Conservation (phyloP, 352 stramenopile genomes). For the Elongisporangium anandrum region DNA sequence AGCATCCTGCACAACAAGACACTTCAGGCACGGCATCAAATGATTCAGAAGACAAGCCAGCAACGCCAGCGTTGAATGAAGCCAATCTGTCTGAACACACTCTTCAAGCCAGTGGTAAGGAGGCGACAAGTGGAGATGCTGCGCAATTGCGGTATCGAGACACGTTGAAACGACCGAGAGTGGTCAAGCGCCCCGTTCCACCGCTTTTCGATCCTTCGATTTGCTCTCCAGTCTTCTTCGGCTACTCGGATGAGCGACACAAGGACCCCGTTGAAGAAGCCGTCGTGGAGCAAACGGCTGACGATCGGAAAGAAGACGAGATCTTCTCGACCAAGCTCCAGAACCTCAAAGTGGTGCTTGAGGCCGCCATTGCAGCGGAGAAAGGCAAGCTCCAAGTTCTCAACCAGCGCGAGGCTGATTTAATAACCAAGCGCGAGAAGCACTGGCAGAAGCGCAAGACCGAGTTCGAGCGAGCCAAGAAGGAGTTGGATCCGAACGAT, state of each 20-base stretch:
- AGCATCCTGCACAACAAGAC: background rate
- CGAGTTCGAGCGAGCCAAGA: slow-evolving; percentile 62
- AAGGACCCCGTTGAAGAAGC: slow-evolving; percentile 31
- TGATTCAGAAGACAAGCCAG: background rate
- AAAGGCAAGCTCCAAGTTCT: slow-evolving; percentile 55
- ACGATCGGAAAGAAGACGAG: slow-evolving; percentile 26
- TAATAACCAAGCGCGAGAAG: slow-evolving; percentile 45
- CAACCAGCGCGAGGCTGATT: slow-evolving; percentile 37
- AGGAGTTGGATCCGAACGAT: slow-evolving; percentile 71
- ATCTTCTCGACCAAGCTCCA: slow-evolving; percentile 59
- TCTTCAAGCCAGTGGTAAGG: slow-evolving; percentile 7
- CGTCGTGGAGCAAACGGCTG: slow-evolving; percentile 21
- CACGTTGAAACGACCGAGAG: slow-evolving; percentile 34
- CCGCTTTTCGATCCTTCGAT: slow-evolving; percentile 35
- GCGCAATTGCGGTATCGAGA: slow-evolving; percentile 15
- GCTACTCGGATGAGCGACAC: slow-evolving; percentile 45
- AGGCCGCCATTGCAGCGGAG: slow-evolving; percentile 30
- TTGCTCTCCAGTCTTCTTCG: slow-evolving; percentile 69
- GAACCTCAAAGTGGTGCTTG: slow-evolving; percentile 25
- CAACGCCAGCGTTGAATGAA: slow-evolving; percentile 6
- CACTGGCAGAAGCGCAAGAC: slow-evolving; percentile 56
- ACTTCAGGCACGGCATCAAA: background rate
- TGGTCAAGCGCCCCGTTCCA: slow-evolving; percentile 45
- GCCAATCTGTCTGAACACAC: slow-evolving; percentile 26
- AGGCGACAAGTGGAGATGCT: slow-evolving; percentile 8